Evolutionary conservation across 2,329 filamentous ascomycete genomes (phyloP).

Genomic region (Dothistroma pini): DNA sequence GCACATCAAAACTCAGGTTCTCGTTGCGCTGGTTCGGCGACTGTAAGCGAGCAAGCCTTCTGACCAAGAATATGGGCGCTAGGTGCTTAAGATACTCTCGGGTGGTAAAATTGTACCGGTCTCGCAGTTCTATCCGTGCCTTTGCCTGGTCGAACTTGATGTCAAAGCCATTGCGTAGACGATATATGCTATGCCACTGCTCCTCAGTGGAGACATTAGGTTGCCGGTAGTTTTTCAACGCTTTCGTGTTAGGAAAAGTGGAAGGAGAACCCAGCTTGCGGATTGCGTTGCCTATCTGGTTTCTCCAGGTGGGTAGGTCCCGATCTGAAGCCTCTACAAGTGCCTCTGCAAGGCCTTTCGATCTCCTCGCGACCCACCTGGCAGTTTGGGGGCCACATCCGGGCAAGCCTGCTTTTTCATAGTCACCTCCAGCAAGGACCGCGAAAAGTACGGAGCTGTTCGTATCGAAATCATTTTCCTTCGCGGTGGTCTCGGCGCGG

Average conservation of each 20-base stretch:
- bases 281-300: slow-evolving; percentile 22
- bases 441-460: slow-evolving; percentile 41
- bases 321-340: slow-evolving; percentile 26
- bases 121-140: slow-evolving; percentile 35
- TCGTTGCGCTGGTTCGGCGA: slow-evolving; percentile 17
- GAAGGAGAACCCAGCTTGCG: slow-evolving; percentile 22
- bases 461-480: slow-evolving; percentile 32
- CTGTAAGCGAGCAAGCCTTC: slow-evolving; percentile 19
- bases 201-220: slow-evolving; percentile 36
- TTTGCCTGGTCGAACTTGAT: slow-evolving; percentile 34
- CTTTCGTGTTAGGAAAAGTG: slow-evolving; percentile 28
- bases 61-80: slow-evolving; percentile 36
- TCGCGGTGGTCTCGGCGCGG: slow-evolving; percentile 28
- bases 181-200: slow-evolving; percentile 29
- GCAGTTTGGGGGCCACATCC: slow-evolving; percentile 37
- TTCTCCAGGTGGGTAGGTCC: slow-evolving; percentile 29
- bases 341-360: slow-evolving; percentile 34
- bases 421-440: slow-evolving; percentile 43
- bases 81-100: slow-evolving; percentile 39
- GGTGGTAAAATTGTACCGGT: slow-evolving; percentile 39
- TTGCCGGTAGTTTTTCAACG: slow-evolving; percentile 37
- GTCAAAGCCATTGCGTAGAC: slow-evolving; percentile 32
- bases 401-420: slow-evolving; percentile 36
- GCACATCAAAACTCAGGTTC: slow-evolving; percentile 31
- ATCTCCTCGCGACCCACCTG: slow-evolving; percentile 26